Percentiles rank a stretch among this genome's conserved stretches.
Conservation (phyloP, 2,329 filamentous ascomycete species). For the Colletotrichum liaoningense region DNA sequence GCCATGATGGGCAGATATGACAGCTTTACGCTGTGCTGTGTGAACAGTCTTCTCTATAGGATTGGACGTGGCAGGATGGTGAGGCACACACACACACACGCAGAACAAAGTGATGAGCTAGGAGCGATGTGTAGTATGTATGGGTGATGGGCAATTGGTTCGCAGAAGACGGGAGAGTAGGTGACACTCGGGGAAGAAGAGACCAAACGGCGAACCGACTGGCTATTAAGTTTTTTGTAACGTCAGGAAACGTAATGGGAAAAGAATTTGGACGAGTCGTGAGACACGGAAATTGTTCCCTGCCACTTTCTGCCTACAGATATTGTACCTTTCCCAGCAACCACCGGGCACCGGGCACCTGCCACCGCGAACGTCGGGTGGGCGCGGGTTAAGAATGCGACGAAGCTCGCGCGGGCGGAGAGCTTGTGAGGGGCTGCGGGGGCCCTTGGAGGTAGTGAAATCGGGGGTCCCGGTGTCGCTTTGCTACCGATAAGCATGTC, state of each 20-base stretch:
- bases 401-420: neutral
- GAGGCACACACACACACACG: neutral
- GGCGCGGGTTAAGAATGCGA: conserved; percentile 30
- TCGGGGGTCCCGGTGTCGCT: neutral
- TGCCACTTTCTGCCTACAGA: neutral
- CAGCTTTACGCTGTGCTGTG: neutral
- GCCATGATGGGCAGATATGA: conserved; percentile 24
- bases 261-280: conserved; percentile 14
- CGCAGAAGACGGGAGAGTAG: neutral
- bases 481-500: conserved; percentile 4
- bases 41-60: neutral
- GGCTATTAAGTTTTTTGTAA: conserved; percentile 22
- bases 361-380: conserved; percentile 16
- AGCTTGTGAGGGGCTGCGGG: conserved; percentile 32
- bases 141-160: neutral
- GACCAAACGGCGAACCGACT: neutral
- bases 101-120: neutral
- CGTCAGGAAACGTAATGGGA: conserved; percentile 2
- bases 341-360: neutral
- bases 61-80: neutral
- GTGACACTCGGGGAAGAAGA: neutral
- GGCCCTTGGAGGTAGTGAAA: neutral
- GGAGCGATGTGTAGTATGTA: neutral
- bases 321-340: neutral
- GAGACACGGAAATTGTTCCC: conserved; percentile 22